Evolutionary conservation across 495 filamentous ascomycete species (phyloP).

Genomic region (Corynascus novoguineensis): DNA sequence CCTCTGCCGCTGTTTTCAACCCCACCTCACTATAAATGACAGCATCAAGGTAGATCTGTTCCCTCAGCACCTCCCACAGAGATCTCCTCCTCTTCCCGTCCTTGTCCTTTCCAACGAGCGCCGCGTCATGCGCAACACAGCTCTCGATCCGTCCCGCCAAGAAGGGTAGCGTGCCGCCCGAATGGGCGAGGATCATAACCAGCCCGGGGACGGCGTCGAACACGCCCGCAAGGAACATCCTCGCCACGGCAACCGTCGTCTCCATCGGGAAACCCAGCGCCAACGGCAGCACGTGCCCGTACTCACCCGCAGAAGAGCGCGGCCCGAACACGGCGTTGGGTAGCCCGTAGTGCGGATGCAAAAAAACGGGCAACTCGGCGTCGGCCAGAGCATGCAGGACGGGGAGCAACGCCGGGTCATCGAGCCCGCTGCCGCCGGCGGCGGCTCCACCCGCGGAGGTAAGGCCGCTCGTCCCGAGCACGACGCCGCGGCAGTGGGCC

Average conservation of each 20-base stretch:
- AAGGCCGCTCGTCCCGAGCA: slow-evolving; percentile 84
- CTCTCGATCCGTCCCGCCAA: slow-evolving; percentile 84
- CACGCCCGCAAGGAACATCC: slow-evolving; percentile 79
- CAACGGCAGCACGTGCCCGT: slow-evolving; percentile 84
- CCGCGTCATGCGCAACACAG: slow-evolving; percentile 77
- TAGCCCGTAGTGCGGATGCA: slow-evolving; percentile 93
- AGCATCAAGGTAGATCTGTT: slow-evolving; percentile 88
- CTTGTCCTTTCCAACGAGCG: slow-evolving; percentile 50
- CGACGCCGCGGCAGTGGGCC: slow-evolving; percentile 70
- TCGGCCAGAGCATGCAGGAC: slow-evolving; percentile 66
- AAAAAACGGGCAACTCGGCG: slow-evolving; percentile 61
- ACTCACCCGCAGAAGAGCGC: slow-evolving; percentile 49
- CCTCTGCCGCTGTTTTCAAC: slow-evolving; percentile 64
- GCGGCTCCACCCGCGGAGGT: too few relatives aligned
- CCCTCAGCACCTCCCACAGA: slow-evolving; percentile 74
- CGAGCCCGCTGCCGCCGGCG: slow-evolving; percentile 71
- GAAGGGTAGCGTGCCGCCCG: slow-evolving; percentile 83
- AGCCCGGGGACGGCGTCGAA: slow-evolving; percentile 74
- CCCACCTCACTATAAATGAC: slow-evolving; percentile 75
- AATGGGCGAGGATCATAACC: slow-evolving; percentile 76
- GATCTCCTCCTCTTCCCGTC: slow-evolving; percentile 39
- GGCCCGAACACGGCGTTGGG: slow-evolving; percentile 72
- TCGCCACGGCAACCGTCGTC: slow-evolving; percentile 83
- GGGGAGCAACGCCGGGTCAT: slow-evolving; percentile 66
- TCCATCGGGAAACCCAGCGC: slow-evolving; percentile 89